phyloP scores from a whole-genome alignment of 2,329 filamentous ascomycete genomes.

The Aspergillus glaucus region DNA sequence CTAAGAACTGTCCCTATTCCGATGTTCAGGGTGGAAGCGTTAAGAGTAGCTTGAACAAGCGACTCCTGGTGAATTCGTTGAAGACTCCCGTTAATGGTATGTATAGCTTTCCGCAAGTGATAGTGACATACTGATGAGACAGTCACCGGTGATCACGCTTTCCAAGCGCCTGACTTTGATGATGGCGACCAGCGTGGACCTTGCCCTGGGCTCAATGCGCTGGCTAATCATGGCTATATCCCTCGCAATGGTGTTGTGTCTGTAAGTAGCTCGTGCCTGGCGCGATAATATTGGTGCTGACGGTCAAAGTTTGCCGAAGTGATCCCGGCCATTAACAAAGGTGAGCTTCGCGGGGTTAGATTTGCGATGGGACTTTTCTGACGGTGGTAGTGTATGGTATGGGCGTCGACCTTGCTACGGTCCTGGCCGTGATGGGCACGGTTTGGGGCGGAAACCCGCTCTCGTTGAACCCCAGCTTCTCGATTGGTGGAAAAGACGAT shows the following conservation, averaged over 20 bases:
- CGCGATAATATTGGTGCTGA: slow-evolving; percentile 3
- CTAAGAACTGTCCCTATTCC: slow-evolving; percentile 14
- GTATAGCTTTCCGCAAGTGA: background rate
- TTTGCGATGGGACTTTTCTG: background rate
- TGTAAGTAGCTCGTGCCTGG: slow-evolving; percentile 9
- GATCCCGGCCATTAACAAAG: slow-evolving; percentile 29
- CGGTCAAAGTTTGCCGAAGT: slow-evolving; percentile 23
- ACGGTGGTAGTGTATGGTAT: slow-evolving; percentile 40
- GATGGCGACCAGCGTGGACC: slow-evolving; percentile 35
- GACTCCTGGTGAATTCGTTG: slow-evolving; percentile 18
- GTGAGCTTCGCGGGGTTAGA: slow-evolving; percentile 7
- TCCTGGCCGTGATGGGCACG: slow-evolving; percentile 44
- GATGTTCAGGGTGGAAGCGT: slow-evolving; percentile 6
- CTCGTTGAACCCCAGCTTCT: slow-evolving; percentile 46
- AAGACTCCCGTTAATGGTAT: slow-evolving; percentile 22
- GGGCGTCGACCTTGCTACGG: slow-evolving; percentile 38
- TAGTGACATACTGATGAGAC: background rate
- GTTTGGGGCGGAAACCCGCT: slow-evolving; percentile 47
- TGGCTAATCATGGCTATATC: slow-evolving; percentile 41
- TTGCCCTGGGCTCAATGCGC: slow-evolving; percentile 39
- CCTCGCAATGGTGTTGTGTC: slow-evolving; percentile 34
- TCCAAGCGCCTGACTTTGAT: slow-evolving; percentile 27
- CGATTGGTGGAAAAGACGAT: slow-evolving; percentile 44
- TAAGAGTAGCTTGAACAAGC: slow-evolving; percentile 9
- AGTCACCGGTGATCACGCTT: slow-evolving; percentile 31